These are phyloP conservation scores for Mollisiaceae sp. DNA, from an alignment of 2,329 filamentous ascomycete genomes.

Conservation along the genomic window DNA sequence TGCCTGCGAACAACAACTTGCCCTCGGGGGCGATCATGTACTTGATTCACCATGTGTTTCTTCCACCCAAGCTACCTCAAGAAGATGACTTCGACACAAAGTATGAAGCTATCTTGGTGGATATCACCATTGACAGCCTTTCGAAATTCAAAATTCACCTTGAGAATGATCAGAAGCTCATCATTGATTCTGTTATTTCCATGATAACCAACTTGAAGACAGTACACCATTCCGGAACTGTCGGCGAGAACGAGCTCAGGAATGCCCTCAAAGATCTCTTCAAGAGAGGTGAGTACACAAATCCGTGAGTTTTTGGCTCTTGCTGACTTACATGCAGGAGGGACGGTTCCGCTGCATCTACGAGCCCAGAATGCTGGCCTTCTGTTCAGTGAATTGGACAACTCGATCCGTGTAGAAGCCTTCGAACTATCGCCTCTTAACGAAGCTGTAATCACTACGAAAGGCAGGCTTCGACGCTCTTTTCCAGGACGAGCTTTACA, in stretches of 20 bases:
- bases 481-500: conserved; percentile 50
- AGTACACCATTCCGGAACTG: conserved; percentile 15
- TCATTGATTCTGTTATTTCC: conserved; percentile 13
- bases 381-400: conserved; percentile 43
- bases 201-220: conserved; percentile 13
- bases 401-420: conserved; percentile 43
- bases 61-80: conserved; percentile 54
- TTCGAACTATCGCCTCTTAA: conserved; percentile 54
- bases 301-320: not conserved
- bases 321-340: not conserved
- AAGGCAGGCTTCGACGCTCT: conserved; percentile 47
- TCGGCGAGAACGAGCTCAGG: conserved; percentile 17
- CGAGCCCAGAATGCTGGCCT: conserved; percentile 53
- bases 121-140: conserved; percentile 12
- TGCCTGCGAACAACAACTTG: not conserved
- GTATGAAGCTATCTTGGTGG: conserved; percentile 15
- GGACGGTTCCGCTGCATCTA: conserved; percentile 40
- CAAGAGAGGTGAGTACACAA: not conserved
- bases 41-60: conserved; percentile 53
- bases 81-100: conserved; percentile 35
- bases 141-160: conserved; percentile 7
- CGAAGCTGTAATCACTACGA: conserved; percentile 44
- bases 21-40: conserved; percentile 34
- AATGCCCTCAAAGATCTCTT: conserved; percentile 16
- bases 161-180: conserved; percentile 1